Evolutionary conservation across 306 rosid species (phyloP).

Genomic region (Carpinus fangiana): DNA sequence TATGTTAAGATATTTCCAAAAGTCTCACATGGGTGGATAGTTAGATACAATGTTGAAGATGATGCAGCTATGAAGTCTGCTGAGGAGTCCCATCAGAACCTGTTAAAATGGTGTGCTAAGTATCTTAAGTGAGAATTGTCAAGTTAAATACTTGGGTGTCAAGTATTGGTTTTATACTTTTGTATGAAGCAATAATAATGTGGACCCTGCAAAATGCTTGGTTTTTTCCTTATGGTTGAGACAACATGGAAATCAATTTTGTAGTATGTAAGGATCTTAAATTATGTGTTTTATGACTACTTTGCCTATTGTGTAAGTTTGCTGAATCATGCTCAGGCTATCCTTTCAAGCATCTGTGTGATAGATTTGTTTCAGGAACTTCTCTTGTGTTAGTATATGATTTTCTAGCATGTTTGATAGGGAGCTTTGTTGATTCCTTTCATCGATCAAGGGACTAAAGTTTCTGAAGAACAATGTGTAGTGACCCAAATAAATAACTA

Average conservation of each 20-base stretch:
- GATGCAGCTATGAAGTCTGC: conserved; percentile 33
- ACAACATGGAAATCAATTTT: not conserved
- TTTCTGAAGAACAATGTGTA: too few relatives aligned
- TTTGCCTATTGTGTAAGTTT: too few relatives aligned
- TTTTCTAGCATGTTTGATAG: too few relatives aligned
- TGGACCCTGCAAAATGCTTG: not conserved
- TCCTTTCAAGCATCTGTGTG: too few relatives aligned
- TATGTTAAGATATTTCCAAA: conserved; percentile 40
- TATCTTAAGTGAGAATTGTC: conserved; percentile 21
- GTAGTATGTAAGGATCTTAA: not conserved
- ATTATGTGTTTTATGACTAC: too few relatives aligned
- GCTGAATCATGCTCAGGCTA: too few relatives aligned
- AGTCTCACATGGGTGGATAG: conserved; percentile 37
- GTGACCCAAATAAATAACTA: too few relatives aligned
- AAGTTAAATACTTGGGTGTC: not conserved
- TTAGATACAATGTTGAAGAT: conserved; percentile 24
- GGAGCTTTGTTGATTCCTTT: too few relatives aligned
- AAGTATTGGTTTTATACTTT: not conserved
- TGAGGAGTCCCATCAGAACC: conserved; percentile 35
- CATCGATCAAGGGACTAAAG: too few relatives aligned
- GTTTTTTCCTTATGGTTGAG: not conserved
- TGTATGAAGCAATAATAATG: not conserved
- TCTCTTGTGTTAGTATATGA: too few relatives aligned
- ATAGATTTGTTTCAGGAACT: too few relatives aligned
- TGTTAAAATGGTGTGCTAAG: conserved; percentile 31